A percentile compares a stretch with the other conserved stretches of the same genome.
These are phyloP conservation scores for Mycena capillaripes DNA, from an alignment of 768 basidiomycete species.

Conservation along the genomic window DNA sequence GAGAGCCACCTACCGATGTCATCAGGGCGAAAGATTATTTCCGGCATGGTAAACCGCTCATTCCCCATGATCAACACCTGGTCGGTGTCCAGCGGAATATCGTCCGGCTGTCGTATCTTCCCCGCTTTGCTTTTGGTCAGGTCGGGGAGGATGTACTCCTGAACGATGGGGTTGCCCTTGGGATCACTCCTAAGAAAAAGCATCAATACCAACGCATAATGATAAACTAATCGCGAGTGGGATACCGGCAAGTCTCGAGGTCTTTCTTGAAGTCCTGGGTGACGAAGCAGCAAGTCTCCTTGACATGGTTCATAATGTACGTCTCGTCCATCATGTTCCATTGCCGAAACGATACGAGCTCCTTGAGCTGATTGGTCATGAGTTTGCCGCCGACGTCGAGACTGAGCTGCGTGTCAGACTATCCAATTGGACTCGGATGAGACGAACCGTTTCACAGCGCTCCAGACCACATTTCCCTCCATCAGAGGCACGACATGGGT, in stretches of 20 bases:
- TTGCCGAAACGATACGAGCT: slow-evolving; percentile 93
- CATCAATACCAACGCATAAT: neutral
- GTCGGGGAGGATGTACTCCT: slow-evolving; percentile 94
- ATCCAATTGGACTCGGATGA: slow-evolving; percentile 19
- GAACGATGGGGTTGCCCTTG: slow-evolving; percentile 77
- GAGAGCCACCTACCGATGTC: slow-evolving; percentile 81
- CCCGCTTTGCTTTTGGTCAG: slow-evolving; percentile 77
- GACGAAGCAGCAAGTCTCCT: slow-evolving; percentile 92
- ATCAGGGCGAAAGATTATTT: slow-evolving; percentile 90
- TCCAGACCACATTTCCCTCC: slow-evolving; percentile 80
- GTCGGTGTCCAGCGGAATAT: slow-evolving; percentile 67
- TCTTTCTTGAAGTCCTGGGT: slow-evolving; percentile 79
- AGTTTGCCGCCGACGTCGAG: slow-evolving; percentile 97
- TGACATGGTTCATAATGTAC: slow-evolving; percentile 92
- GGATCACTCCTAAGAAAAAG: slow-evolving; percentile 62
- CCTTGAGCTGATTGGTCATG: slow-evolving; percentile 94
- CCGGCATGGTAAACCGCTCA: slow-evolving; percentile 94
- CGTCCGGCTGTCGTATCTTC: slow-evolving; percentile 65
- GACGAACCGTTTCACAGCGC: slow-evolving; percentile 83
- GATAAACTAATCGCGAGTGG: slow-evolving; percentile 43
- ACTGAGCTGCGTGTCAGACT: slow-evolving; percentile 54
- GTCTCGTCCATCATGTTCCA: slow-evolving; percentile 99
- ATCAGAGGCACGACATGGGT: slow-evolving; percentile 92
- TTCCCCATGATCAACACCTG: slow-evolving; percentile 90
- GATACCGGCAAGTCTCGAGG: slow-evolving; percentile 85